Base-by-base conservation (phyloP, 2,329 filamentous ascomycete genomes). In the Curvularia eragrostidis region DNA sequence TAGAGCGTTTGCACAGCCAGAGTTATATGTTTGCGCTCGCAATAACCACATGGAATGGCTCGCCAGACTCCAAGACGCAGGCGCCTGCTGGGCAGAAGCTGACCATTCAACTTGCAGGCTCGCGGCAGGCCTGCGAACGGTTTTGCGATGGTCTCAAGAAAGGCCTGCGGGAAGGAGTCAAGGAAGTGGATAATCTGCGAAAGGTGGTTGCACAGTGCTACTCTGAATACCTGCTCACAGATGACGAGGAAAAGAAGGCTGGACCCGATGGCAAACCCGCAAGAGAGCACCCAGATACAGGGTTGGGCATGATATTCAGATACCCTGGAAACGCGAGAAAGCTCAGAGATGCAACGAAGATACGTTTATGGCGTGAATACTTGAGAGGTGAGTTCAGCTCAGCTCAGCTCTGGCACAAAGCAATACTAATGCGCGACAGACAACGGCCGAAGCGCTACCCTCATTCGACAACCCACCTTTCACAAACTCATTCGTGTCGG, bases 131-230 rank as follows among this genome's bases (percentile, higher is more conserved):
- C 47, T 98, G 94, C 75, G 95, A 99, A 78, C 85, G 93, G 52
- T 99, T 99, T 79, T 99, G 95, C 76, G 95, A 99, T 79, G 92
- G 91, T 5, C 83, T 99, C 64, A 99, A 98, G 79, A 92, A 90
- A 73, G 93, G 93, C 0, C 80, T 99, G 49, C 85, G 94, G 61
- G 89, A 92, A 56, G 92, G 89, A 13, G 93, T 98, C 70, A 92
- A 91, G 61, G 93, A 93, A 64, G 91, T 97, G 3, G 89, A 89
- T 52, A 94, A 89, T 75, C 84, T 98, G 72, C 91, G 93, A 63
- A 85, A 85, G 60, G 90, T 97, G 10, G 87, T 93, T 3, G 80
- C 84, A 21, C 90, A 95, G 70, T 97, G 92, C 80, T 98, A 98
- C 77, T 97, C 94, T 80, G 77, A 79, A 54, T 79, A 77, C 50